phyloP scores from a whole-genome alignment of 192 early-diverging fungal species.

The Allomyces javanicus region DNA sequence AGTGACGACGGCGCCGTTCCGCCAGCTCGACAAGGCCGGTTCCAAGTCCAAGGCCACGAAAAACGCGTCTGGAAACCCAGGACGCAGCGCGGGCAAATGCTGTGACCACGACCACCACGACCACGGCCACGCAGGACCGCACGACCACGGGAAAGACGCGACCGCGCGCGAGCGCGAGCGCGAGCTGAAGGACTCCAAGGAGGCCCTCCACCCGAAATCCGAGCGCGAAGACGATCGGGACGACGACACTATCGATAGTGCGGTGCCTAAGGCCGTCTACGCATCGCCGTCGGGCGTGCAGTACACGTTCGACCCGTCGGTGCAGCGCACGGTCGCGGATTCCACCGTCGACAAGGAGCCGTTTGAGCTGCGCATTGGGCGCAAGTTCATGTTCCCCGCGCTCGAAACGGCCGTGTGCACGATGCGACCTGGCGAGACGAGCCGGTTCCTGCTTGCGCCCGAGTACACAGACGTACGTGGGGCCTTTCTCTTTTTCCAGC shows the following conservation, averaged over 20 bases:
- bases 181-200: background rate
- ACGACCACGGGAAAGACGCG: background rate
- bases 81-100: background rate
- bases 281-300: background rate
- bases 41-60: background rate
- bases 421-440: constrained; percentile 22
- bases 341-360: constrained; percentile 12
- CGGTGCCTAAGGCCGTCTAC: background rate
- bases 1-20: constrained; percentile 1
- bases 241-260: background rate
- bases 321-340: constrained; percentile 14
- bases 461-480: constrained; percentile 18
- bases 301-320: constrained; percentile 3
- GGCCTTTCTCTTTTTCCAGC: background rate
- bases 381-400: constrained; percentile 22
- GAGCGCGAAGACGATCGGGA: background rate
- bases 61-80: background rate
- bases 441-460: constrained; percentile 25
- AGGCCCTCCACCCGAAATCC: background rate
- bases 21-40: background rate
- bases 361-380: constrained; percentile 30
- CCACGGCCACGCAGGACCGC: background rate
- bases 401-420: constrained; percentile 24
- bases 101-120: background rate
- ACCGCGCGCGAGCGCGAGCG: background rate